Conservation (phyloP, 768 basidiomycete species). For the Pulveroboletus sp. region DNA sequence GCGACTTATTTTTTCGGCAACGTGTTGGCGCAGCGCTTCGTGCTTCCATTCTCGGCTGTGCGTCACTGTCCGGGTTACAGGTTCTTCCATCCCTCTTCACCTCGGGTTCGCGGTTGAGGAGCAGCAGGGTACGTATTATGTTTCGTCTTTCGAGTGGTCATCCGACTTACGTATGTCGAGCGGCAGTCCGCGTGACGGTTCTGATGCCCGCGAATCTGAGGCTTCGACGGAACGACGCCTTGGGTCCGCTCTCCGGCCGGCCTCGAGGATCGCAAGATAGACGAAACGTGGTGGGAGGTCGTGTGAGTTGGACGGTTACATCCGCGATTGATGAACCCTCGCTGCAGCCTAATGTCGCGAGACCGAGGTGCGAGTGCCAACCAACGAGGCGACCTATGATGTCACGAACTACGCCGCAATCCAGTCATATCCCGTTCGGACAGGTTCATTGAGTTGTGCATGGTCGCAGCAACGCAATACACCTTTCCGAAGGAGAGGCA, state of each 20-base stretch:
- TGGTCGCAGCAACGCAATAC: too few species aligned
- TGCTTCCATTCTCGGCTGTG: conserved; percentile 9
- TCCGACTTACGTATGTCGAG: conserved; percentile 7
- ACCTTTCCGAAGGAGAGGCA: not conserved
- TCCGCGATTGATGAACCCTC: too few species aligned
- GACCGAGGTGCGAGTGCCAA: too few species aligned
- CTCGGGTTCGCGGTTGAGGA: conserved; percentile 6
- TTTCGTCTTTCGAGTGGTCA: not conserved
- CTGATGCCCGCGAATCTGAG: conserved; percentile 10
- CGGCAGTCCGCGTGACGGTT: conserved; percentile 5
- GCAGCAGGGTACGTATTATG: not conserved
- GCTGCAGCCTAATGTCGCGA: too few species aligned
- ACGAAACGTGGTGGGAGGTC: conserved; percentile 7
- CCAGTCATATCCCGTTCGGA: too few species aligned
- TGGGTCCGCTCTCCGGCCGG: conserved; percentile 1
- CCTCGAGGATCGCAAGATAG: conserved; percentile 1
- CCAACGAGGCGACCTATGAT: too few species aligned
- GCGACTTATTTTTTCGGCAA: conserved; percentile 6
- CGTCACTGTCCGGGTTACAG: too few species aligned
- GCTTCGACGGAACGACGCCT: conserved; percentile 3
- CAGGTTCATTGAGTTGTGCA: too few species aligned
- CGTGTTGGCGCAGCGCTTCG: conserved; percentile 22
- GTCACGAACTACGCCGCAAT: too few species aligned
- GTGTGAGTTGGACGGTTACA: too few species aligned
- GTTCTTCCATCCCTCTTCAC: too few species aligned